Evolutionary conservation across 495 filamentous ascomycete species (phyloP).

Genomic region (Aspergillus nanangensis): DNA sequence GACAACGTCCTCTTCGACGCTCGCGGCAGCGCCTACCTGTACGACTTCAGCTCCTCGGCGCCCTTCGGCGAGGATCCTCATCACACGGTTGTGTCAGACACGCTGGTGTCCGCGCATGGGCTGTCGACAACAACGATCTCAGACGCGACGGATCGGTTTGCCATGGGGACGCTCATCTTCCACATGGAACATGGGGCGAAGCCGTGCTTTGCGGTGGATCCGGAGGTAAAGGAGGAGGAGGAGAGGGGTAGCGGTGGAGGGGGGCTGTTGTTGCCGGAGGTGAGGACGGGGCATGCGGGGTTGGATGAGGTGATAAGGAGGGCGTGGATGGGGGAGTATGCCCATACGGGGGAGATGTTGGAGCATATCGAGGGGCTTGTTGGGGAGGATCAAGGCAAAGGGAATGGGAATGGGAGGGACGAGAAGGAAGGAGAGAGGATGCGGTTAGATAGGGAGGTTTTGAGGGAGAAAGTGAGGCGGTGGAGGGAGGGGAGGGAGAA

Average conservation of each 20-base stretch:
- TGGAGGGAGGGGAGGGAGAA: conserved; percentile 16
- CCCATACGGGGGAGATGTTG: conserved; percentile 19
- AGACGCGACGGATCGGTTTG: conserved; percentile 21
- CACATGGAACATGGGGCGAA: conserved; percentile 17
- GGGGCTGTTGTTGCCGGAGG: conserved; percentile 13
- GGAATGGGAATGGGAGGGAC: background rate
- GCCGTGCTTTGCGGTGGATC: conserved; percentile 15
- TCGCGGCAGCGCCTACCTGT: conserved; percentile 13
- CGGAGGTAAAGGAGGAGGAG: no score
- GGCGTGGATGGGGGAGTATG: conserved; percentile 22
- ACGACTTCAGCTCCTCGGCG: conserved; percentile 20
- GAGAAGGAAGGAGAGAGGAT: conserved; percentile 2
- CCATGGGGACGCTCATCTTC: conserved; percentile 20
- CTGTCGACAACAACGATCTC: conserved; percentile 15
- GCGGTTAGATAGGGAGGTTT: conserved; percentile 4
- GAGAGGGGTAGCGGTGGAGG: conserved; percentile 3
- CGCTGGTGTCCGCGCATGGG: conserved; percentile 14
- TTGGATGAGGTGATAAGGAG: conserved; percentile 16
- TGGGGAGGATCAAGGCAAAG: background rate
- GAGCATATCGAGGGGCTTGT: conserved; percentile 8
- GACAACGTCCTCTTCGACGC: conserved; percentile 19
- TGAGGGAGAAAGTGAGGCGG: conserved; percentile 10
- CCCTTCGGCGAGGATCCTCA: conserved; percentile 20
- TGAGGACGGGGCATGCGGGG: conserved; percentile 12
- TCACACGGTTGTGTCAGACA: conserved; percentile 10